Percentiles rank a stretch among this genome's conserved stretches.
phyloP scores from a whole-genome alignment of 2,329 filamentous ascomycete genomes.

The Paecilomyces formosus region DNA sequence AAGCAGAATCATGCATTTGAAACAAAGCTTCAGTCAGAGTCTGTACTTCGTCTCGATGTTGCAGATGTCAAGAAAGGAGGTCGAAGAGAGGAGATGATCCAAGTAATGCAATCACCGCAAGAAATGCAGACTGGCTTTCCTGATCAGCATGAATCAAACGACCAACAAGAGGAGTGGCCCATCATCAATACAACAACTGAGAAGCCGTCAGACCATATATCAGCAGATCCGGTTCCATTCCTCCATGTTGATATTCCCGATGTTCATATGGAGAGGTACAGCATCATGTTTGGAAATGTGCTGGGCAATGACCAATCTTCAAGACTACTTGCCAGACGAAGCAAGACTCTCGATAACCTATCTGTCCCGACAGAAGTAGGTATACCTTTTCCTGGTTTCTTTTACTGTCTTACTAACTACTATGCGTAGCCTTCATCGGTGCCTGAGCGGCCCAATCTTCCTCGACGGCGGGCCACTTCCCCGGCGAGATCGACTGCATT shows the following conservation, averaged over 20 bases:
- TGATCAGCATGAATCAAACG: conserved; percentile 4
- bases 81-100: background rate
- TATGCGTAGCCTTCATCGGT: conserved; percentile 7
- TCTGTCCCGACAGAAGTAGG: conserved; percentile 42
- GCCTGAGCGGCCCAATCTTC: conserved; percentile 3
- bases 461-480: conserved; percentile 29
- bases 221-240: conserved; percentile 25
- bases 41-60: background rate
- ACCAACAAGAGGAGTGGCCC: conserved; percentile 4
- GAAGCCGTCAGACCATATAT: background rate
- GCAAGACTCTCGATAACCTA: conserved; percentile 40
- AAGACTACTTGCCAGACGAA: conserved; percentile 25
- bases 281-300: conserved; percentile 81
- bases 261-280: conserved; percentile 79
- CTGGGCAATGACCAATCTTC: conserved; percentile 43
- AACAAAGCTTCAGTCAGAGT: background rate
- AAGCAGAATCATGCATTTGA: conserved; percentile 14
- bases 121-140: conserved; percentile 8
- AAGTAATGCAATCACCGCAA: conserved; percentile 4
- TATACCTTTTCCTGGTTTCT: conserved; percentile 1
- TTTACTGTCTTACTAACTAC: conserved; percentile 1
- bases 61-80: background rate
- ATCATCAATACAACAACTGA: background rate
- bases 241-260: conserved; percentile 75
- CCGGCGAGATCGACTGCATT: conserved; percentile 30